Conservation (phyloP, 2,329 filamentous ascomycete species). For the Cercospora beticola region DNA sequence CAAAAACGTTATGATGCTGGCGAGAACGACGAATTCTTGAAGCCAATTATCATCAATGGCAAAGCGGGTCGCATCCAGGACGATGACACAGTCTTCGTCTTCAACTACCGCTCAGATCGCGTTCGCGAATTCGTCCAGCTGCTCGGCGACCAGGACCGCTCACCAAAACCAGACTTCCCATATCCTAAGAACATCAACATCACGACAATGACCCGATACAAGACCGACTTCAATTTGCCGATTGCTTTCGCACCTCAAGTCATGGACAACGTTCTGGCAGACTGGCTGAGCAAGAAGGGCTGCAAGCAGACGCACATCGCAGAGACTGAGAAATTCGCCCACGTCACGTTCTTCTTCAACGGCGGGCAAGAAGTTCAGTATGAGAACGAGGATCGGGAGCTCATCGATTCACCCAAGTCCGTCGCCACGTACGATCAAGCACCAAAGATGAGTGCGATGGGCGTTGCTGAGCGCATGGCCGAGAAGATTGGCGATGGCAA, state of each 20-base stretch:
- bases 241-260: constrained; percentile 90
- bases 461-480: constrained; percentile 82
- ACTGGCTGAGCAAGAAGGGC: constrained; percentile 88
- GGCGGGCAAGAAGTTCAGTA: constrained; percentile 97
- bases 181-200: constrained; percentile 86
- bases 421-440: constrained; percentile 94
- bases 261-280: constrained; percentile 97
- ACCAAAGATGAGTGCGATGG: constrained; percentile 92
- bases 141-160: constrained; percentile 87
- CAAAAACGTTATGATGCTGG: constrained; percentile 82
- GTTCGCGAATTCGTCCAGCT: constrained; percentile 95
- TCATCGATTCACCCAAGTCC: constrained; percentile 83
- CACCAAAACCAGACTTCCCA: constrained; percentile 83
- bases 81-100: constrained; percentile 95
- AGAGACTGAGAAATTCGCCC: constrained; percentile 98
- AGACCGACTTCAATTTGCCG: constrained; percentile 87
- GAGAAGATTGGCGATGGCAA: constrained; percentile 82
- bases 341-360: constrained; percentile 99
- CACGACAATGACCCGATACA: constrained; percentile 98
- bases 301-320: constrained; percentile 94
- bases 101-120: constrained; percentile 99
- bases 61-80: constrained; percentile 85
- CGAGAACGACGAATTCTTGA: constrained; percentile 96
- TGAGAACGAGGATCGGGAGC: constrained; percentile 84
- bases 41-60: constrained; percentile 92